phyloP scores from a whole-genome alignment of 106 monocot species.

The Dendrobium chrysotoxum region DNA sequence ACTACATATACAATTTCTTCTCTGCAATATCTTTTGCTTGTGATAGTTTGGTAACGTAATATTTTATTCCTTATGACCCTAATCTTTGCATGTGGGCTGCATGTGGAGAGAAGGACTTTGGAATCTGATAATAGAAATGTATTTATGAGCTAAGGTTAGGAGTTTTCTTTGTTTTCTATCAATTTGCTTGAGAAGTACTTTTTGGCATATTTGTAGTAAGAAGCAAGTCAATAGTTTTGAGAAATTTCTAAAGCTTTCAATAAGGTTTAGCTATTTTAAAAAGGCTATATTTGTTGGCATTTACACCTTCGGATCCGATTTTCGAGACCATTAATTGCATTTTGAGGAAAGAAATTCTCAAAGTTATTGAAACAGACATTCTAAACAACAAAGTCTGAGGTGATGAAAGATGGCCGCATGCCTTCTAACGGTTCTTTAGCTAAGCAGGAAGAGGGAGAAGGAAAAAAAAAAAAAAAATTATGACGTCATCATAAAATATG shows the following conservation, averaged over 20 bases:
- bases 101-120: not conserved
- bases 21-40: not conserved
- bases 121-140: not conserved
- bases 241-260: too few species aligned
- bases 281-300: too few species aligned
- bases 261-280: too few species aligned
- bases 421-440: not conserved
- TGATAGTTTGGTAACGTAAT: slow-evolving; percentile 1
- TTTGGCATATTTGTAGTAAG: too few species aligned
- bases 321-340: too few species aligned
- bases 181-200: not conserved
- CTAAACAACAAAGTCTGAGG: not conserved
- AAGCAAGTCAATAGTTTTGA: too few species aligned
- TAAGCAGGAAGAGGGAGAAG: not conserved
- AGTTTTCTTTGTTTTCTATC: not conserved
- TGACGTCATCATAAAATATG: too few species aligned
- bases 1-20: not conserved
- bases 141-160: not conserved
- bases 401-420: not conserved
- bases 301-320: too few species aligned
- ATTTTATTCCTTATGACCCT: not conserved
- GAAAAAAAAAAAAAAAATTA: too few species aligned
- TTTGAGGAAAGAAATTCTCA: not conserved
- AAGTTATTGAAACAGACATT: not conserved
- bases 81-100: slow-evolving; percentile 8